Base-by-base conservation (phyloP, 306 rosid species). In the Cotoneaster glaucophyllus region DNA sequence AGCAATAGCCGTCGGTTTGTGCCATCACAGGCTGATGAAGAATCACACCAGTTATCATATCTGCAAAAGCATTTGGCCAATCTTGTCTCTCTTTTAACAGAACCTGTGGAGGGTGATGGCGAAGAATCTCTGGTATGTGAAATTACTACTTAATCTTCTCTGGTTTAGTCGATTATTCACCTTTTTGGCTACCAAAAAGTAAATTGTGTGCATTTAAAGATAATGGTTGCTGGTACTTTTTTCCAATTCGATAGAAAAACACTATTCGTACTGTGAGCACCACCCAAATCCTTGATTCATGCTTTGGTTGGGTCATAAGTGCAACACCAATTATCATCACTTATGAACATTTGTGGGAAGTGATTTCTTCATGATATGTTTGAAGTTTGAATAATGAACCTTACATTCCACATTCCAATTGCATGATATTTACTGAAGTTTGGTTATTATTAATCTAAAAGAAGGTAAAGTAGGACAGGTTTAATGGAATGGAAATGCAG, bases 11-110 rank as follows among this genome's bases (percentile, higher is more conserved):
- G 98, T 64, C 87, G 97, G 67, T 83, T 81, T 80, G 78, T 82
- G 90, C 97, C 97, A 56, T 93, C 96, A 4, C 98, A 88, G 82
- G 81, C 88, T 79, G 97, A 93, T 80, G 97, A 93, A 84, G 98
- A 93, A 87, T 93, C 94, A 24, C 97, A 93, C 83, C 97, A 91
- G 76, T 84, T 93, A 58, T 93, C 94, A 7, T 93, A 93, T 86
- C 84, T 93, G 66, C 93, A 88, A 83, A 93, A 93, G 83, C 98
- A 93, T 79, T 53, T 93, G 85, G 89, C 81, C 64, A 93, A 88
- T 84, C 84, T 93, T 77, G 74, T 93, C 72, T 88, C 97, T 69
- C 93, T 93, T 71, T 81, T 91, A 82, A 91, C 90, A 15, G 98
- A 93, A 79, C 90, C 92, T 6, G 90, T 85, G 64, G 96, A 89